Evolutionary conservation across 495 filamentous ascomycete species (phyloP).

Genomic region (Oidiodendron maius): DNA sequence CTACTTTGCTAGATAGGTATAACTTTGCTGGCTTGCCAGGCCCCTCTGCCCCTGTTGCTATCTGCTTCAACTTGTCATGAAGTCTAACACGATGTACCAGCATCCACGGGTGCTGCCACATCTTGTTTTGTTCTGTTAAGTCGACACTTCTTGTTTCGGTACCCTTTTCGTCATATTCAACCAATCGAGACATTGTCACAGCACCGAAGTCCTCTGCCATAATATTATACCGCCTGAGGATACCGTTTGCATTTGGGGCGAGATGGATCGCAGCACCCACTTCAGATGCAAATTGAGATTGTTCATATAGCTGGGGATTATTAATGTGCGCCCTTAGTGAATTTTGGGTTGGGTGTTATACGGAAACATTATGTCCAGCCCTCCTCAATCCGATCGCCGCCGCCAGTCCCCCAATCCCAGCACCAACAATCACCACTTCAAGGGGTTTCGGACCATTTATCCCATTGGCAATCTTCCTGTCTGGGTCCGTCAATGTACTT

Average conservation of each 20-base stretch:
- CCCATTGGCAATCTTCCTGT: too few relatives aligned
- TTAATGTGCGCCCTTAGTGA: not conserved
- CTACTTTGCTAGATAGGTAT: slow-evolving; percentile 36
- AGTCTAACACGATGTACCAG: slow-evolving; percentile 46
- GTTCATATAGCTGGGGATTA: slow-evolving; percentile 41
- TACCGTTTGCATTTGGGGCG: slow-evolving; percentile 46
- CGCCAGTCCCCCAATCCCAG: slow-evolving; percentile 49
- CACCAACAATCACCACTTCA: slow-evolving; percentile 47
- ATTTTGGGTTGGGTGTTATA: slow-evolving; percentile 19
- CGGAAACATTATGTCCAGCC: slow-evolving; percentile 46
- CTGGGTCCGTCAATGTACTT: too few relatives aligned
- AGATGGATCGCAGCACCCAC: slow-evolving; percentile 50
- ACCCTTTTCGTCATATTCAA: slow-evolving; percentile 6
- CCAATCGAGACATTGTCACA: slow-evolving; percentile 17
- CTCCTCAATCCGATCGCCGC: slow-evolving; percentile 48
- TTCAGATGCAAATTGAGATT: slow-evolving; percentile 46
- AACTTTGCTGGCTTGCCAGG: slow-evolving; percentile 34
- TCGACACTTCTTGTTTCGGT: slow-evolving; percentile 20
- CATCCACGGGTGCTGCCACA: slow-evolving; percentile 46
- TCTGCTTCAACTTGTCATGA: slow-evolving; percentile 33
- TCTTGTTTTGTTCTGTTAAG: slow-evolving; percentile 29
- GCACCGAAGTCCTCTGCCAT: slow-evolving; percentile 28
- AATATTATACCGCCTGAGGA: slow-evolving; percentile 38
- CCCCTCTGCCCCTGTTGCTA: slow-evolving; percentile 32
- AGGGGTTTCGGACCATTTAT: too few relatives aligned